These are phyloP conservation scores for Epichloe coenophiala DNA, from an alignment of 2,329 filamentous ascomycete genomes.

Conservation along the genomic window DNA sequence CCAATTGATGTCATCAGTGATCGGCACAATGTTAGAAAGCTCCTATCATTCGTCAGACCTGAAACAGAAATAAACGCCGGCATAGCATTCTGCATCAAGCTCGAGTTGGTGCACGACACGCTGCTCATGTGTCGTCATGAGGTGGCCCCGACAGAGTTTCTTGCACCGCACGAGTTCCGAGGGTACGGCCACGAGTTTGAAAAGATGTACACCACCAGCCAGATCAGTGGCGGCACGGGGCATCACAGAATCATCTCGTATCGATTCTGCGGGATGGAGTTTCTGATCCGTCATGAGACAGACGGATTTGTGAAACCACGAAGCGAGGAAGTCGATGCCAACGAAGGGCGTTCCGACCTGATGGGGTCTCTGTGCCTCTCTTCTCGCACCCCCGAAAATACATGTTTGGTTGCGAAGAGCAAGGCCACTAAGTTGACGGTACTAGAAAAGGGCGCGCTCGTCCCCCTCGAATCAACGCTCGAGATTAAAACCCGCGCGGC, in stretches of 20 bases:
- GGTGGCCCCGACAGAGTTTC: conserved; percentile 12
- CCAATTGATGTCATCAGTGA: conserved; percentile 29
- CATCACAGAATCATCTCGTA: conserved; percentile 33
- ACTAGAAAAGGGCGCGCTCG: conserved; percentile 15
- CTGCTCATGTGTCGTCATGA: conserved; percentile 25
- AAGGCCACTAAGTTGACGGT: conserved; percentile 17
- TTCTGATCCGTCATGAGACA: conserved; percentile 29
- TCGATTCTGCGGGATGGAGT: conserved; percentile 24
- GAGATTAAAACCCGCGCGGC: conserved; percentile 31
- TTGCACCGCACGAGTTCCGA: conserved; percentile 21
- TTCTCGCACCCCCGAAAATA: background rate
- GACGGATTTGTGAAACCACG: conserved; percentile 23
- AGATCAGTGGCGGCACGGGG: conserved; percentile 25
- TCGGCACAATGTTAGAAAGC: conserved; percentile 34
- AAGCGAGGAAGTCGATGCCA: background rate
- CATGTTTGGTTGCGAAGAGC: background rate
- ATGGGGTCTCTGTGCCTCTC: conserved; percentile 16
- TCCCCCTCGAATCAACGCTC: conserved; percentile 23
- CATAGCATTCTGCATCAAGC: conserved; percentile 26
- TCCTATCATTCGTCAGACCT: conserved; percentile 28
- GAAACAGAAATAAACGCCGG: conserved; percentile 9
- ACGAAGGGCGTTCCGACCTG: conserved; percentile 9
- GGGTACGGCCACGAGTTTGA: conserved; percentile 33
- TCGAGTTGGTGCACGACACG: conserved; percentile 25
- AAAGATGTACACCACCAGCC: conserved; percentile 25